phyloP scores from a whole-genome alignment of 2,329 filamentous ascomycete genomes.

The Hortaea sp. region DNA sequence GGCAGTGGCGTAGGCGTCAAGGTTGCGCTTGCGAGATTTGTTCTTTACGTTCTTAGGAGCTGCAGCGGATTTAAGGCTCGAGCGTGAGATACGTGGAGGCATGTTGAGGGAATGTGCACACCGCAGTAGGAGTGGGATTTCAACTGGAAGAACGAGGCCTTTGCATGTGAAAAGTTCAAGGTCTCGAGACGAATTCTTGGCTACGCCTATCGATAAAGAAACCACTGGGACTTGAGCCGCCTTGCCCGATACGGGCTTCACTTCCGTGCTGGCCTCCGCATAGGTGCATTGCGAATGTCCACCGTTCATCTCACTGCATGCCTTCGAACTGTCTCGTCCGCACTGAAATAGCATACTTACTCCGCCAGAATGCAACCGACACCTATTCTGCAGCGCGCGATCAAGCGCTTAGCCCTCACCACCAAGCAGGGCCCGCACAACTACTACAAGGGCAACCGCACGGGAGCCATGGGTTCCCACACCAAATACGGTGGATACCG shows the following conservation, averaged over 20 bases:
- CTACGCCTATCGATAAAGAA: background rate
- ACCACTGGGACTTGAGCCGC: too few species aligned
- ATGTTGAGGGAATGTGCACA: constrained; percentile 22
- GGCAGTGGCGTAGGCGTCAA: constrained; percentile 58
- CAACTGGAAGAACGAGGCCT: background rate
- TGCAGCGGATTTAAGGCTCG: constrained; percentile 16
- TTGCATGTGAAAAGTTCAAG: constrained; percentile 1
- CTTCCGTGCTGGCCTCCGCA: background rate
- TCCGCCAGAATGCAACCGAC: constrained; percentile 47
- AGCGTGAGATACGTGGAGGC: constrained; percentile 35
- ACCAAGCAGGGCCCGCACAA: constrained; percentile 89
- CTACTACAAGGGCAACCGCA: constrained; percentile 93
- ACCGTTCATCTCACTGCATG: background rate
- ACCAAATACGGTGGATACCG: constrained; percentile 75
- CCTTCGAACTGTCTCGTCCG: too few species aligned
- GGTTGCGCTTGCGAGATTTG: constrained; percentile 43
- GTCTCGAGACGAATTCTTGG: constrained; percentile 6
- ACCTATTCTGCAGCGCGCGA: constrained; percentile 53
- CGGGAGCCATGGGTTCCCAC: constrained; percentile 77
- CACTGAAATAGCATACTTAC: background rate
- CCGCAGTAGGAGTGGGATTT: too few species aligned
- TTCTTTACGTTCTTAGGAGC: constrained; percentile 25
- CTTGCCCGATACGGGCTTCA: too few species aligned
- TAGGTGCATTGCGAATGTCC: background rate
- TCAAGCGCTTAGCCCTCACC: constrained; percentile 70